Conservation (phyloP, 257 asterid genomes). For the Cordia subcordata region DNA sequence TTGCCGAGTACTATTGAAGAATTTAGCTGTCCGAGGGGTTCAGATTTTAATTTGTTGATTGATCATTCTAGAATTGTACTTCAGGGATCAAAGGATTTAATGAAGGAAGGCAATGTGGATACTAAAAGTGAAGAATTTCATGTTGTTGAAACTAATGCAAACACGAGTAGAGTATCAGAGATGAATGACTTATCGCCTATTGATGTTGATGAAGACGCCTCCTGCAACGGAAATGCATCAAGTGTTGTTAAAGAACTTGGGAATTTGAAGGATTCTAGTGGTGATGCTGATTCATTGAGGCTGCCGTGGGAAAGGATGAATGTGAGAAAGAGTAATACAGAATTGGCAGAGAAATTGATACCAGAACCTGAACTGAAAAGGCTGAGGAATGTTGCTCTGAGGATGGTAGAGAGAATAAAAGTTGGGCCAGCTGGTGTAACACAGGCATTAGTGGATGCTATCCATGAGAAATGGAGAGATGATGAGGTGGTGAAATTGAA, state of each 20-base stretch:
- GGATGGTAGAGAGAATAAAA: slow-evolving; percentile 76
- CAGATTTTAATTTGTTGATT: neutral
- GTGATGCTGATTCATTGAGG: slow-evolving; percentile 16
- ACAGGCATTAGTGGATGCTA: slow-evolving; percentile 56
- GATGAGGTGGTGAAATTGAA: slow-evolving; percentile 83
- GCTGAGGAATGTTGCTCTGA: slow-evolving; percentile 67
- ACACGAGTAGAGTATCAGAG: slow-evolving; percentile 12
- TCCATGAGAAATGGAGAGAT: slow-evolving; percentile 69
- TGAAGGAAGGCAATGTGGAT: slow-evolving; percentile 17
- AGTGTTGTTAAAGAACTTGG: slow-evolving; percentile 9
- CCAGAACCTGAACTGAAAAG: slow-evolving; percentile 81
- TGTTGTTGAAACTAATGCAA: slow-evolving; percentile 14
- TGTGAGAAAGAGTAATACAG: slow-evolving; percentile 34
- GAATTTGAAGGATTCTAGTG: slow-evolving; percentile 7
- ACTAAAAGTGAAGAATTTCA: slow-evolving; percentile 21
- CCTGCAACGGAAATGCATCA: slow-evolving; percentile 8
- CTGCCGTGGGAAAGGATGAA: slow-evolving; percentile 57
- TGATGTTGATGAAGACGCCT: slow-evolving; percentile 12
- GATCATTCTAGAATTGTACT: neutral
- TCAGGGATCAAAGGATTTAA: slow-evolving; percentile 15
- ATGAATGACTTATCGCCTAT: slow-evolving; percentile 13
- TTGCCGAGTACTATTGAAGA: neutral
- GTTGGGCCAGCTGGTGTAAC: slow-evolving; percentile 83
- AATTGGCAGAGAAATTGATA: slow-evolving; percentile 57
- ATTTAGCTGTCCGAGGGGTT: neutral